phyloP scores from a whole-genome alignment of 2,329 filamentous ascomycete genomes.

The Clarireedia sp. region DNA sequence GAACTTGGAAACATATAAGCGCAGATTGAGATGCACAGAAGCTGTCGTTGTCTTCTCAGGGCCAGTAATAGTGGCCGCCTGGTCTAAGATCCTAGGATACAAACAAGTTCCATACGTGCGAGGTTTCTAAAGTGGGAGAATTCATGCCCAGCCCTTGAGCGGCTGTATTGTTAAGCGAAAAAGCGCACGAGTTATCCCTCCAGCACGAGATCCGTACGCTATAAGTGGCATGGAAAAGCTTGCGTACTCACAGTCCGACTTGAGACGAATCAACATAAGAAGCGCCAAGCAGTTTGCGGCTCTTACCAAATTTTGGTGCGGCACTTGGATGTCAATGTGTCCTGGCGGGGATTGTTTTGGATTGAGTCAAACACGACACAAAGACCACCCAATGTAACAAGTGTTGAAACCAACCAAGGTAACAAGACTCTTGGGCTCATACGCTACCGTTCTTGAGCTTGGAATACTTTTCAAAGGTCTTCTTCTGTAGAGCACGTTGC shows the following conservation, averaged over 20 bases:
- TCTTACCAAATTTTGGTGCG: not conserved
- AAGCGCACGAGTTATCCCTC: not conserved
- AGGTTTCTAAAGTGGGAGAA: too few species aligned
- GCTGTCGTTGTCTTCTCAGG: too few species aligned
- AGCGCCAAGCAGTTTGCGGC: too few species aligned
- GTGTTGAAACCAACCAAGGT: not conserved
- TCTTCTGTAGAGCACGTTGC: conserved; percentile 36
- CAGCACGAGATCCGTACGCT: not conserved
- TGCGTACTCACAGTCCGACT: not conserved
- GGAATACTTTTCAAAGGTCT: conserved; percentile 29
- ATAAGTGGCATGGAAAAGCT: not conserved
- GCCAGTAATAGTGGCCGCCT: too few species aligned
- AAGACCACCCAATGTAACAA: not conserved
- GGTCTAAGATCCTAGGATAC: too few species aligned
- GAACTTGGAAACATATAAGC: too few species aligned
- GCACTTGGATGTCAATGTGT: not conserved
- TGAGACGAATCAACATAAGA: too few species aligned
- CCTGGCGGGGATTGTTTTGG: not conserved
- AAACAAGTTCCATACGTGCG: too few species aligned
- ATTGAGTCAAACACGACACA: conserved; percentile 5
- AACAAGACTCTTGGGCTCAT: conserved; percentile 9
- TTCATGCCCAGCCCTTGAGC: too few species aligned
- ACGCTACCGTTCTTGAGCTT: conserved; percentile 21
- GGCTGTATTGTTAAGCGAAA: too few species aligned
- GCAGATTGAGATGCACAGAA: too few species aligned